phyloP scores from a whole-genome alignment of 352 stramenopile species.

The Globisporangium acanthophoron region DNA sequence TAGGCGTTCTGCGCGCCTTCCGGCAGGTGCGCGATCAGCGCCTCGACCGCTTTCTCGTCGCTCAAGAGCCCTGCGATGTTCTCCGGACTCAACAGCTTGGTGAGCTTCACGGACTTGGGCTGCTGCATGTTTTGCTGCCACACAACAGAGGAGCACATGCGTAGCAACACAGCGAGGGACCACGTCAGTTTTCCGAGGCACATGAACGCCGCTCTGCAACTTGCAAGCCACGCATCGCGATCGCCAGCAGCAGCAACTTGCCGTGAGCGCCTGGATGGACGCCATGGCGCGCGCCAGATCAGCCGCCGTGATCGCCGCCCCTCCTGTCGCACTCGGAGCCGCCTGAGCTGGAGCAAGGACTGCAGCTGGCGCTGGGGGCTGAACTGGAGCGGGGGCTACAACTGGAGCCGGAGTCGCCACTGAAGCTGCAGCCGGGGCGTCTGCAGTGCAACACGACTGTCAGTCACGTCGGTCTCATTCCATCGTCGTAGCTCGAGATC shows the following conservation, averaged over 20 bases:
- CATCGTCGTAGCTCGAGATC: neutral
- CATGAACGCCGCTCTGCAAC: too few species aligned
- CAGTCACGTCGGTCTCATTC: neutral
- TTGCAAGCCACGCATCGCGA: too few species aligned
- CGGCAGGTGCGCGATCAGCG: slow-evolving; percentile 66
- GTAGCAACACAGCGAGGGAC: neutral
- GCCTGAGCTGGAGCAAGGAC: slow-evolving; percentile 8
- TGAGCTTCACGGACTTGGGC: slow-evolving; percentile 55
- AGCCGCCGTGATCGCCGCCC: slow-evolving; percentile 52
- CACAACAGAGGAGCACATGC: neutral
- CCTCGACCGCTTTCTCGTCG: slow-evolving; percentile 48
- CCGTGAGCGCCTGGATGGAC: slow-evolving; percentile 59
- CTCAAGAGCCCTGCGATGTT: slow-evolving; percentile 56
- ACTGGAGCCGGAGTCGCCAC: slow-evolving; percentile 5
- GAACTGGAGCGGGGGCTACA: slow-evolving; percentile 9
- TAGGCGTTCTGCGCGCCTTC: slow-evolving; percentile 71
- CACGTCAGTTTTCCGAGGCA: neutral
- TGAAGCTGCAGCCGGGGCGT: neutral
- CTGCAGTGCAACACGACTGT: neutral
- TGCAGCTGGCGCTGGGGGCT: slow-evolving; percentile 13
- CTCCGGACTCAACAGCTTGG: slow-evolving; percentile 52
- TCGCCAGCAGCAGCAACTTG: slow-evolving; percentile 10
- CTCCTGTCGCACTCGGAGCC: slow-evolving; percentile 3
- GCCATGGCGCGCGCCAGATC: slow-evolving; percentile 87
- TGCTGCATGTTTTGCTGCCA: slow-evolving; percentile 21